phyloP scores from a whole-genome alignment of 2,329 filamentous ascomycete species.

The Stagonosporopsis rhizophila region DNA sequence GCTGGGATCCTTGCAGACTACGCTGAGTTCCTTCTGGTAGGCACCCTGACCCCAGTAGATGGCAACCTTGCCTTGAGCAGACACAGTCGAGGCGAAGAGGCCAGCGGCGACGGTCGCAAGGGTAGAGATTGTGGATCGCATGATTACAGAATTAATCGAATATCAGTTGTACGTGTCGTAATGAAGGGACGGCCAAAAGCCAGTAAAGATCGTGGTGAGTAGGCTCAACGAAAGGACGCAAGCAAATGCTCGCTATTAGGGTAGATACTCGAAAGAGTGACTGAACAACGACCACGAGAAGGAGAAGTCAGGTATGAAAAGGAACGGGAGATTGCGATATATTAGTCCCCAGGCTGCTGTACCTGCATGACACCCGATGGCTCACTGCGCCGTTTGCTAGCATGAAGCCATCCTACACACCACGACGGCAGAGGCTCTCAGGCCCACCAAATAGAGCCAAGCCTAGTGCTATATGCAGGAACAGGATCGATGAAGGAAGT shows the following conservation, averaged over 20 bases:
- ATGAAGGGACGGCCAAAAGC: slow-evolving; percentile 50
- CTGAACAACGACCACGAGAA: slow-evolving; percentile 32
- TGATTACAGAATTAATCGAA: slow-evolving; percentile 40
- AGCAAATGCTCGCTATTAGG: slow-evolving; percentile 53
- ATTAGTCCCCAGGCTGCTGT: slow-evolving; percentile 30
- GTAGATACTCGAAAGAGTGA: slow-evolving; percentile 41
- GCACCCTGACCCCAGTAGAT: slow-evolving; percentile 65
- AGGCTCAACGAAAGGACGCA: slow-evolving; percentile 63
- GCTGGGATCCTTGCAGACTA: slow-evolving; percentile 60
- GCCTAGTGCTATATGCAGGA: slow-evolving; percentile 28
- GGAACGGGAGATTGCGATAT: slow-evolving; percentile 38
- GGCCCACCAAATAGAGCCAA: slow-evolving; percentile 16
- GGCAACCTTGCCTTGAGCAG: slow-evolving; percentile 57
- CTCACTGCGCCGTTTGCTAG: slow-evolving; percentile 30
- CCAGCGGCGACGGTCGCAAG: slow-evolving; percentile 46
- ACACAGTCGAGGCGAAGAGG: slow-evolving; percentile 44
- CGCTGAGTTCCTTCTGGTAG: slow-evolving; percentile 56
- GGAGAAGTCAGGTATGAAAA: slow-evolving; percentile 33
- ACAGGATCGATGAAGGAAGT: slow-evolving; percentile 20
- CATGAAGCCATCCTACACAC: slow-evolving; percentile 33
- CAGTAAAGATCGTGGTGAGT: slow-evolving; percentile 50
- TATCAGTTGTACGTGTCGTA: slow-evolving; percentile 36
- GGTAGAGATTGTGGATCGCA: slow-evolving; percentile 45
- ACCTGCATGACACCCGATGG: slow-evolving; percentile 36
- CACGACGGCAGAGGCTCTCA: slow-evolving; percentile 22